Evolutionary conservation across 768 basidiomycete species (phyloP), one percentile per base, ranked within the genome.

Genomic region (Suillus subaureus): DNA sequence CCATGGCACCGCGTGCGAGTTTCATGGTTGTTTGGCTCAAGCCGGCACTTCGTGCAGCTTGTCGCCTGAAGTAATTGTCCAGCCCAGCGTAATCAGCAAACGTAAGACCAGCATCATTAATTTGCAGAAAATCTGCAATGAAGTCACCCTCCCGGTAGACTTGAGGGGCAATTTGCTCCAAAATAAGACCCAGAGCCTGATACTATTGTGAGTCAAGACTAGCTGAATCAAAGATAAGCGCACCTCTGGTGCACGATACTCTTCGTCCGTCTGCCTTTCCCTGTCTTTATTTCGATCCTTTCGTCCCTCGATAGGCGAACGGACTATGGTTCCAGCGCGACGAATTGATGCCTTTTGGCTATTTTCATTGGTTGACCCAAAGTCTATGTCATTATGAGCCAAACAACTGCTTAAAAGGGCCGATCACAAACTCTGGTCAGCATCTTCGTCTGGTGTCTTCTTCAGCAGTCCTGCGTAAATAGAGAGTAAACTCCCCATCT

Each of bases 51-150:
- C 93, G 83, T 7, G 90, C 82, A n/a, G 97, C 97, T 73, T 98
- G 94, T 57, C 97, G 82, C 31, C 94, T 85, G 81, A 97, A 97
- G 77, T 97, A 99, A 66, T 88, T 94, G 74, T 99, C 97, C 66
- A 99, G 80, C 54, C 89, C 88, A 87, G 94, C 93, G 70, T 97
- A 95, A 78, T 98, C 97, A 16, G 97, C 97, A 76, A 95, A 99
- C 1, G 97, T 97, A 16, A 95, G 83, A 21, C 88, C 88, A 26
- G 88, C 85, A 67, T 96, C 92, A 68, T 94, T 94, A 74, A 97
- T 91, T 73, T 96, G 95, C 57, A 99, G 80, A 77, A 98, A 98
- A 71, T 96, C 92, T 11, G 90, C 86, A 67, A 97, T 88, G 77
- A 97, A 98, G 39, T 89, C 89, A 70, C 91, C 89, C 78, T 99